Conservation (phyloP, 495 filamentous ascomycete genomes). For the Penicillium pancosmium region DNA sequence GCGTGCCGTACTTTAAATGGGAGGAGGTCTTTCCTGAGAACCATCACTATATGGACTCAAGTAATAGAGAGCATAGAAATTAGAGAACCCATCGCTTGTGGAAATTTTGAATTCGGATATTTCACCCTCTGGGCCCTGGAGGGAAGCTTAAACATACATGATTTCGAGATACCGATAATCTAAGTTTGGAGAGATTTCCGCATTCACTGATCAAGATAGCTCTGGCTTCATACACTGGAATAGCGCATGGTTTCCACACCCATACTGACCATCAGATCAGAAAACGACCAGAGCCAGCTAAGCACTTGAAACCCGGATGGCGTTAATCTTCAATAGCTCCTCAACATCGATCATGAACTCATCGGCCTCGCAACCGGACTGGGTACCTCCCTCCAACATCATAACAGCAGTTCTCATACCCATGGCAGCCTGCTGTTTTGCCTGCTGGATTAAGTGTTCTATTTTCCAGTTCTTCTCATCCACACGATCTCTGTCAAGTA, state of each 20-base stretch:
- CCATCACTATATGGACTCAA: not conserved
- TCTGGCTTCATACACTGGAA: not conserved
- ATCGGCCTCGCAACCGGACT: slow-evolving; percentile 13
- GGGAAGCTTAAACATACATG: not conserved
- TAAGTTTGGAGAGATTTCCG: not conserved
- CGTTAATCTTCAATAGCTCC: slow-evolving; percentile 4
- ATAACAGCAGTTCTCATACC: not conserved
- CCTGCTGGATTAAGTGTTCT: not conserved
- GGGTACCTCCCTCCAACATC: not conserved
- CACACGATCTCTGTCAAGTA: not conserved
- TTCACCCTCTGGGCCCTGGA: too few relatives aligned
- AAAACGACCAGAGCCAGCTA: not conserved
- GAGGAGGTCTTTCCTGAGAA: not conserved
- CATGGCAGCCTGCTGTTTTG: not conserved
- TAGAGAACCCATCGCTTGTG: too few relatives aligned
- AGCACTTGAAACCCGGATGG: not conserved
- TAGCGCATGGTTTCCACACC: not conserved
- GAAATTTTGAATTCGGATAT: too few relatives aligned
- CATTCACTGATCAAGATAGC: not conserved
- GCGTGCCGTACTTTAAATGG: not conserved
- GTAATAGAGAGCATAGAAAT: too few relatives aligned
- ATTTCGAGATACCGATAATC: not conserved
- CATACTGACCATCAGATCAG: not conserved
- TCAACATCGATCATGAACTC: not conserved
- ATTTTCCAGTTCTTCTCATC: not conserved